Percentiles rank a stretch among this genome's conserved stretches.
These are phyloP conservation scores for Torulaspora pretoriensis DNA, from an alignment of 1,139 yeast genomes.

Conservation along the genomic window DNA sequence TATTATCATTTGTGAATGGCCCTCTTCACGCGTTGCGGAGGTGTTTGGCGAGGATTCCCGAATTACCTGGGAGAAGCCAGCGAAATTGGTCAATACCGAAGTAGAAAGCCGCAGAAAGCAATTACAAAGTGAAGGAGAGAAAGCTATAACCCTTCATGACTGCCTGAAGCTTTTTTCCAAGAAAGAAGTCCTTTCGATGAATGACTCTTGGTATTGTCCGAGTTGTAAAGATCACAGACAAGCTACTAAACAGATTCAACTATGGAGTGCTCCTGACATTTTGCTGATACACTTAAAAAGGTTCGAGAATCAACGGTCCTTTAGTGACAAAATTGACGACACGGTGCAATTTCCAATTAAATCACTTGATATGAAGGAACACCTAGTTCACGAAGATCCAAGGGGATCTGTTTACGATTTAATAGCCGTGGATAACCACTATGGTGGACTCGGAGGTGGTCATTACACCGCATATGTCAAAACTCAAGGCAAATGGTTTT, in stretches of 20 bases:
- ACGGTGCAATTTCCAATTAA: slow-evolving; percentile 84
- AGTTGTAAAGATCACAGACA: slow-evolving; percentile 81
- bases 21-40: slow-evolving; percentile 43
- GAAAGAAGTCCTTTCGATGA: slow-evolving; percentile 81
- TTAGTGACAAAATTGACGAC: slow-evolving; percentile 85
- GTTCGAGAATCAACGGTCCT: slow-evolving; percentile 78
- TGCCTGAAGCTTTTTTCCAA: slow-evolving; percentile 73
- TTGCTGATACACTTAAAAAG: slow-evolving; percentile 85
- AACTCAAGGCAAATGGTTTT: slow-evolving; percentile 83
- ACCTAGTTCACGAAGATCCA: slow-evolving; percentile 44
- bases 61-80: slow-evolving; percentile 54
- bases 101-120: slow-evolving; percentile 45
- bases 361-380: slow-evolving; percentile 66
- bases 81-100: slow-evolving; percentile 48
- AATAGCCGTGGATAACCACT: slow-evolving; percentile 91
- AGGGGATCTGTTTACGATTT: slow-evolving; percentile 62
- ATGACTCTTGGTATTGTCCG: slow-evolving; percentile 95
- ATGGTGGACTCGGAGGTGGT: slow-evolving; percentile 96
- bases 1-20: slow-evolving; percentile 74
- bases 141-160: slow-evolving; percentile 59
- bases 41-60: slow-evolving; percentile 49
- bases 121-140: slow-evolving; percentile 42
- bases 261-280: slow-evolving; percentile 91
- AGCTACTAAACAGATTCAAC: slow-evolving; percentile 85
- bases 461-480: slow-evolving; percentile 90